Evolutionary conservation across 805 yeast genomes (phyloP).

Genomic region (Lipomyces orientalis): DNA sequence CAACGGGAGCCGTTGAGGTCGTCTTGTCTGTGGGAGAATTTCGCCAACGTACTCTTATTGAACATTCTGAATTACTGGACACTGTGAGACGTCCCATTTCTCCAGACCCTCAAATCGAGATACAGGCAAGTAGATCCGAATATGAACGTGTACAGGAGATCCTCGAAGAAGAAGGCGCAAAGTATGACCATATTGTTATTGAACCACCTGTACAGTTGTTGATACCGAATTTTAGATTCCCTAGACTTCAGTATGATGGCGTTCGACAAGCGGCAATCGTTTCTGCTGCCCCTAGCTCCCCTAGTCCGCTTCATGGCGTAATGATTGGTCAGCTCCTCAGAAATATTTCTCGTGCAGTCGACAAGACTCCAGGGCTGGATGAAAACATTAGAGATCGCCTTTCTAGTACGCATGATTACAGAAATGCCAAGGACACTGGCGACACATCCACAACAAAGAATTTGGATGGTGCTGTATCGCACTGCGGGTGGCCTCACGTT

Average conservation of each 20-base stretch:
- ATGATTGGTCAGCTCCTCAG: background rate
- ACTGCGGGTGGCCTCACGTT: background rate
- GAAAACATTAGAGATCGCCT: background rate
- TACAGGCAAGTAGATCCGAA: conserved; percentile 1
- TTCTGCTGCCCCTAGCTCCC: background rate
- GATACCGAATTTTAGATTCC: background rate
- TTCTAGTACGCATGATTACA: background rate
- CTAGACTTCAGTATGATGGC: conserved; percentile 2
- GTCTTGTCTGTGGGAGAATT: background rate
- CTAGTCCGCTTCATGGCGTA: conserved; percentile 6
- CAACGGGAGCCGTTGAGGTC: background rate
- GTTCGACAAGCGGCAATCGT: background rate
- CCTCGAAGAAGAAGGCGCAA: conserved; percentile 3
- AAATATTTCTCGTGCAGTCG: background rate
- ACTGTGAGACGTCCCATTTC: background rate
- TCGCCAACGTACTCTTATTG: background rate
- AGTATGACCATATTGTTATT: background rate
- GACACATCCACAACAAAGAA: background rate
- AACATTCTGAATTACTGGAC: background rate
- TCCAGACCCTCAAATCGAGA: background rate
- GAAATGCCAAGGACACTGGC: background rate
- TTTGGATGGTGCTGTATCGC: background rate
- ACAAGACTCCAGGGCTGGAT: background rate
- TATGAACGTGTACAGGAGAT: background rate
- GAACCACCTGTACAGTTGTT: background rate